Evolutionary conservation across 106 monocot species (phyloP).

Genomic region (Cymbidium sinense): DNA sequence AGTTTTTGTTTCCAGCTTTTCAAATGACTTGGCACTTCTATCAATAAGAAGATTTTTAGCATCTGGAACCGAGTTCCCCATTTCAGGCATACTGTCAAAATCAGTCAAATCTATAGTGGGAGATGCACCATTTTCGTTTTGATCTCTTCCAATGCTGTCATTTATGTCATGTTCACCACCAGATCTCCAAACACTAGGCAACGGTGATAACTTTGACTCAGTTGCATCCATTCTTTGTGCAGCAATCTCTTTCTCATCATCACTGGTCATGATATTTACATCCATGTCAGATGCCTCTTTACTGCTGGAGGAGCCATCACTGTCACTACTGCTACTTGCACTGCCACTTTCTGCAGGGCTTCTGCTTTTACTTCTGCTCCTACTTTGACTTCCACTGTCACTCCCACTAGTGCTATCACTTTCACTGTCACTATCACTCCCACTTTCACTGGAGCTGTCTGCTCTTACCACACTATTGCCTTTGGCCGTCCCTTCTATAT

Average conservation of each 20-base stretch:
- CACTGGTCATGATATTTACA: constrained; percentile 83
- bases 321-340: constrained; percentile 90
- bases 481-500: constrained; percentile 15
- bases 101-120: constrained; percentile 27
- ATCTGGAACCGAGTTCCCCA: constrained; percentile 17
- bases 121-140: constrained; percentile 21
- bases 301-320: constrained; percentile 87
- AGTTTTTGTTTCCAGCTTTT: constrained; percentile 14
- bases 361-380: constrained; percentile 65
- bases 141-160: constrained; percentile 14
- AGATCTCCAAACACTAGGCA: constrained; percentile 10
- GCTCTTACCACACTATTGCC: constrained; percentile 41
- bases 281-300: constrained; percentile 83
- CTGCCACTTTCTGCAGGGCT: constrained; percentile 48
- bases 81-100: constrained; percentile 22
- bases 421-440: constrained; percentile 51
- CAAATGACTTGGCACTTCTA: constrained; percentile 9
- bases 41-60: background rate
- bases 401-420: no score
- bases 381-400: constrained; percentile 63
- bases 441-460: constrained; percentile 74
- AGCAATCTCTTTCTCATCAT: constrained; percentile 55
- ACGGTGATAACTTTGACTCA: constrained; percentile 24
- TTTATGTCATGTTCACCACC: constrained; percentile 22
- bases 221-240: constrained; percentile 14